Percentiles rank a stretch among this genome's conserved stretches.
phyloP scores from a whole-genome alignment of 306 rosid genomes.

The Luffa aegyptiaca region DNA sequence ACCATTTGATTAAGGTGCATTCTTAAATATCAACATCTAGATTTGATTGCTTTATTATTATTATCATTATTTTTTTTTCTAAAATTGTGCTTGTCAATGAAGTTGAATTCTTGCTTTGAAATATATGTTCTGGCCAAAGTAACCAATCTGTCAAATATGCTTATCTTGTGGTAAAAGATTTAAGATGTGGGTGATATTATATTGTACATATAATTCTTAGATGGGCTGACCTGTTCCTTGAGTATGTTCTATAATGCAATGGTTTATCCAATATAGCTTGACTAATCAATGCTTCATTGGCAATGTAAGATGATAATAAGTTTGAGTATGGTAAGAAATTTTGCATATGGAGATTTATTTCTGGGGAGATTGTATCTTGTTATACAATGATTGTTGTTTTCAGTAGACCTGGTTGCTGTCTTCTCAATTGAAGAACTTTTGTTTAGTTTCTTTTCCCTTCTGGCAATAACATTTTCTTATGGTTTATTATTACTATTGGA shows the following conservation, averaged over 20 bases:
- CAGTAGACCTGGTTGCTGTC: not conserved
- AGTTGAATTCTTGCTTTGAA: not conserved
- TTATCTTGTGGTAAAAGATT: not conserved
- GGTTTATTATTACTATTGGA: not conserved
- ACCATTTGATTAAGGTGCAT: not conserved
- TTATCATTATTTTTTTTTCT: not conserved
- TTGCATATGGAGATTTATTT: not conserved
- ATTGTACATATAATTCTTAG: not conserved
- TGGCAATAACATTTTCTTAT: not conserved
- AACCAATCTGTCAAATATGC: not conserved
- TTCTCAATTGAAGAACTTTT: not conserved
- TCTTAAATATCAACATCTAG: not conserved
- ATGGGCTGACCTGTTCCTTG: not conserved
- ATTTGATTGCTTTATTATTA: not conserved
- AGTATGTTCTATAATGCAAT: not conserved
- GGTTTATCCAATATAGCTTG: not conserved
- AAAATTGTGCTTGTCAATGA: not conserved
- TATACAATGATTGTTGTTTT: not conserved
- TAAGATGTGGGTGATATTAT: constrained; percentile 4
- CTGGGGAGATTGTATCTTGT: not conserved
- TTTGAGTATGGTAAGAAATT: not conserved
- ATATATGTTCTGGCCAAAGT: not conserved
- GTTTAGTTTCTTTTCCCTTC: not conserved
- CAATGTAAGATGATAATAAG: not conserved
- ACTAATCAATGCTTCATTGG: not conserved